Evolutionary conservation across 2,329 filamentous ascomycete species (phyloP), one percentile per base, ranked within the genome.

Genomic region (Botrytis pseudocinerea): DNA sequence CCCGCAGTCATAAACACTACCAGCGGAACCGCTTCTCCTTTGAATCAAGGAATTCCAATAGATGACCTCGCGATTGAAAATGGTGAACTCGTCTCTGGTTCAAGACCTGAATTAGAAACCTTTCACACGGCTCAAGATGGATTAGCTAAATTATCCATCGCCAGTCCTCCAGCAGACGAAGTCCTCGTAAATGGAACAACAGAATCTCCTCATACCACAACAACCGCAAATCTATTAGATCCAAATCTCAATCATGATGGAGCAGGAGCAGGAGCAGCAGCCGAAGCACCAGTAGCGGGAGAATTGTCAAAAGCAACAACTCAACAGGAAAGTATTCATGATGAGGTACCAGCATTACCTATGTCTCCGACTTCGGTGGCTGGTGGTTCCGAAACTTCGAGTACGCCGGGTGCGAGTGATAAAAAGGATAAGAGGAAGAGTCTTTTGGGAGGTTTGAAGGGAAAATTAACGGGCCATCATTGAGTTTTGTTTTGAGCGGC

Each of bases 71-170:
- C 65, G 22, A 69, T 77, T 5, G 71, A 78, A 69, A 73, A 77
- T n/a, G 77, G 77, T 7, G 70, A 77, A 40, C 16, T 78, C 1
- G 74, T 79, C 8, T 59, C 74, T 2, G 70, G 71, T 7, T 70
- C 73, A 6, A 66, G 76, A 60, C 79, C 79, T 22, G 79, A 77
- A 73, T 76, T 76, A 5, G 69, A 73, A 1, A 69, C 70, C 3
- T 79, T 79, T 46, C 73, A 76, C 16, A 80, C 79, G 1, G 77
- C 78, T 12, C 51, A 59, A 18, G 77, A 79, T n/a, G 74, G 71
- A 1, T 9, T 76, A 7, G 44, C 64, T 3, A 74, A 38, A 0
- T 64, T 77, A 22, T 59, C 73, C 28, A 63, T 79, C 14, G 74
- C 74, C 44, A 77, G 78, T 71, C 76, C 76, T 65, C 76, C 76